Evolutionary conservation across 2,329 filamentous ascomycete genomes (phyloP).

Genomic region (Chaetomiaceae sp.): DNA sequence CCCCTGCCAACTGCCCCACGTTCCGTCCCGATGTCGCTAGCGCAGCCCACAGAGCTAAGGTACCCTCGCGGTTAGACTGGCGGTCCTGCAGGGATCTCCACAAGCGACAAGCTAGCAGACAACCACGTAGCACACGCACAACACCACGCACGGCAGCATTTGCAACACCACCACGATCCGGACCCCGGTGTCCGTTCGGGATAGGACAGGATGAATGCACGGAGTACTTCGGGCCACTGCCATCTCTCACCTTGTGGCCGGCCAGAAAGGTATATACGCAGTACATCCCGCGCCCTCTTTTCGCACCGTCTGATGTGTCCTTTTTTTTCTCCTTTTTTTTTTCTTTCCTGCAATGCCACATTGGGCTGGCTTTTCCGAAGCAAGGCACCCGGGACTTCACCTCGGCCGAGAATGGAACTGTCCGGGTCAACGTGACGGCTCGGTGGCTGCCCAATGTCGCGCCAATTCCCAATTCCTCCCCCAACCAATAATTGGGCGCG

Average conservation of each 20-base stretch:
- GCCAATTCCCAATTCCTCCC: conserved; percentile 15
- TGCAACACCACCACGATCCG: conserved; percentile 16
- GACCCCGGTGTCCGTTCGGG: neutral
- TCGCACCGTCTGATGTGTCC: conserved; percentile 1
- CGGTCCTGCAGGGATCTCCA: conserved; percentile 25
- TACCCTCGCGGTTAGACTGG: conserved; percentile 16
- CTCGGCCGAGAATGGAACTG: conserved; percentile 12
- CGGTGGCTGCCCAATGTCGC: conserved; percentile 24
- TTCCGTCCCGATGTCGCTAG: conserved; percentile 20
- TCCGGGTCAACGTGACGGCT: neutral
- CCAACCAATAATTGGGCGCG: conserved; percentile 13
- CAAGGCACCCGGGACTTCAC: conserved; percentile 15
- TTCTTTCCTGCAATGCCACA: conserved; percentile 5
- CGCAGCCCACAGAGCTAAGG: conserved; percentile 14
- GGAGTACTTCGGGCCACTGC: no score
- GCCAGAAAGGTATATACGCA: neutral
- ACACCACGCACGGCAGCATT: conserved; percentile 12
- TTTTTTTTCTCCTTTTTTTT: neutral
- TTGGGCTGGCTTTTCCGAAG: conserved; percentile 8
- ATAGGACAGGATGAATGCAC: neutral
- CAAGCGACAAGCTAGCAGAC: conserved; percentile 34
- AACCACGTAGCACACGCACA: conserved; percentile 35
- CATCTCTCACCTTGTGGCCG: neutral
- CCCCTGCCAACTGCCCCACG: conserved; percentile 17
- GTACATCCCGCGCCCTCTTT: neutral